Percentiles rank a stretch among this genome's conserved stretches.
These are phyloP conservation scores for Podaxis sp. DNA, from an alignment of 768 basidiomycete genomes.

Conservation along the genomic window DNA sequence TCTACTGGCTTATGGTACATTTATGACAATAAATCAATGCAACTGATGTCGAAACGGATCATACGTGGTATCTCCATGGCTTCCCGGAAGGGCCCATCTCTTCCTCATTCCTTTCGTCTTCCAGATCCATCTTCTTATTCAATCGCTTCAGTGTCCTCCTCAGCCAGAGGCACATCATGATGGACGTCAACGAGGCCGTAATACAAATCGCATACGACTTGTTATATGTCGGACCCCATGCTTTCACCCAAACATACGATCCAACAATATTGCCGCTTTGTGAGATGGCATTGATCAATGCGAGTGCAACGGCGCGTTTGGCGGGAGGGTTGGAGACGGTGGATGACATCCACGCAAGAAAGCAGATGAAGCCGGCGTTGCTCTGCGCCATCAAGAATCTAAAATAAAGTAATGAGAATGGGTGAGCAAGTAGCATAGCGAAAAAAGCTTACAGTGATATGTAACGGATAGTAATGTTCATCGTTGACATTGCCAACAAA, in stretches of 20 bases:
- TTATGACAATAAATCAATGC: not conserved
- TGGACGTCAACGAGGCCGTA: conserved; percentile 47
- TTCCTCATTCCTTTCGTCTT: conserved; percentile 34
- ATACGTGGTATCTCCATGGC: conserved; percentile 13
- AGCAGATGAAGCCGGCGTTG: conserved; percentile 70
- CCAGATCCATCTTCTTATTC: conserved; percentile 39
- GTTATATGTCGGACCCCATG: conserved; percentile 71
- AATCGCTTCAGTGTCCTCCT: conserved; percentile 40
- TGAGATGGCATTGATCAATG: conserved; percentile 78
- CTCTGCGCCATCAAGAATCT: conserved; percentile 80
- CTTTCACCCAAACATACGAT: conserved; percentile 71
- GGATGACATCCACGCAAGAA: conserved; percentile 53
- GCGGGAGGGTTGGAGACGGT: conserved; percentile 64
- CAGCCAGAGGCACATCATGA: conserved; percentile 52
- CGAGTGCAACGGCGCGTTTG: conserved; percentile 89
- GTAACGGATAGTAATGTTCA: conserved; percentile 63
- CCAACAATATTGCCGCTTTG: conserved; percentile 85
- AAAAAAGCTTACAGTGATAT: conserved; percentile 48
- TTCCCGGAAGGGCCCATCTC: conserved; percentile 31
- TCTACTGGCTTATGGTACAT: not conserved
- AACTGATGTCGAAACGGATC: not conserved
- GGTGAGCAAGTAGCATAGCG: not conserved
- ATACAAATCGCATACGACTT: conserved; percentile 77
- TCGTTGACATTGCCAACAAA: conserved; percentile 60
- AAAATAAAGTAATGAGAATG: conserved; percentile 3